These are phyloP conservation scores for Skeletonema menzelii DNA, from an alignment of 108 stramenopile genomes.

Conservation along the genomic window DNA sequence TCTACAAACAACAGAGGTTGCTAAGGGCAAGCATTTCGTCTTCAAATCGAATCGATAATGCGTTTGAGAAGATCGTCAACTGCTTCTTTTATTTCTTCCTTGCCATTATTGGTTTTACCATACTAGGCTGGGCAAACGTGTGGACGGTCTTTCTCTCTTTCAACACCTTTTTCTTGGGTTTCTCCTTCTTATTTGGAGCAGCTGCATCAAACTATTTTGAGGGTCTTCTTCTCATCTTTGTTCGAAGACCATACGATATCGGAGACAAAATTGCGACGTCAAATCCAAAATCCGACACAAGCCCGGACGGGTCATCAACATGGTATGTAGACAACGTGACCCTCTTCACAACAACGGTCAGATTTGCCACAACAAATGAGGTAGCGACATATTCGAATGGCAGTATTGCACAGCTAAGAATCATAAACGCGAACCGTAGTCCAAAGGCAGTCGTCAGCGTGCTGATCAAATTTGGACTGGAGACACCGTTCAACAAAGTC, in stretches of 20 bases:
- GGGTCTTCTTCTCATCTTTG: slow-evolving; percentile 68
- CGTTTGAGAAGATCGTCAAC: slow-evolving; percentile 70
- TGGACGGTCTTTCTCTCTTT: slow-evolving; percentile 47
- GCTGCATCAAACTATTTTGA: slow-evolving; percentile 70
- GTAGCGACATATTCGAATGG: slow-evolving; percentile 70
- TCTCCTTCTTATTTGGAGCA: slow-evolving; percentile 58
- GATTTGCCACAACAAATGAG: slow-evolving; percentile 69
- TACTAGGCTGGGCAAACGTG: slow-evolving; percentile 39
- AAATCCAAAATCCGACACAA: slow-evolving; percentile 34
- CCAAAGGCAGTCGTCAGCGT: slow-evolving; percentile 56
- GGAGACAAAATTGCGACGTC: slow-evolving; percentile 48
- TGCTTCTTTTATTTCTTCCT: slow-evolving; percentile 55
- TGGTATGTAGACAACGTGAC: slow-evolving; percentile 76
- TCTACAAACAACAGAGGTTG: slow-evolving; percentile 68
- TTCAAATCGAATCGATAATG: slow-evolving; percentile 63
- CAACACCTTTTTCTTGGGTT: slow-evolving; percentile 43
- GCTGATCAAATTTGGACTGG: slow-evolving; percentile 61
- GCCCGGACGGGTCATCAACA: slow-evolving; percentile 36
- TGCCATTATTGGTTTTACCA: slow-evolving; percentile 37
- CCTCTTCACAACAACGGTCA: slow-evolving; percentile 69
- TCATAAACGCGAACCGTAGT: slow-evolving; percentile 74
- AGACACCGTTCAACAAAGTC: slow-evolving; percentile 49
- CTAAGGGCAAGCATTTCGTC: slow-evolving; percentile 56
- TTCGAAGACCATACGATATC: slow-evolving; percentile 46
- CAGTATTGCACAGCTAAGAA: slow-evolving; percentile 52